Percentiles rank a stretch among this genome's conserved stretches.
These are phyloP conservation scores for Paraphoma sp. DNA, from an alignment of 2,329 filamentous ascomycete genomes.

Conservation along the genomic window DNA sequence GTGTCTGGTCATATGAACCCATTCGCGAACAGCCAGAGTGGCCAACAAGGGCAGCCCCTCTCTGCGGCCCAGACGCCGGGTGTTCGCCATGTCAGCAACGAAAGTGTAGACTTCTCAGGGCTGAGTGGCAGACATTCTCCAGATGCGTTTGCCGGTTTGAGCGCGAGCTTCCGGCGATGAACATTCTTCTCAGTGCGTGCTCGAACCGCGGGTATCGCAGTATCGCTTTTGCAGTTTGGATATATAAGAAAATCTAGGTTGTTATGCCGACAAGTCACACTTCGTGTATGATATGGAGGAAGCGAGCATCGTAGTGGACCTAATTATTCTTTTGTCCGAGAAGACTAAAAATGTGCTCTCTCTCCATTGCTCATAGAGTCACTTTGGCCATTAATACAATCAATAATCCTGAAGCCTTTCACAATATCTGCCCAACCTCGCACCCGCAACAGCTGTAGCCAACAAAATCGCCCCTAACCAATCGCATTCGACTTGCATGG, in stretches of 20 bases:
- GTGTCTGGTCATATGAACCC: slow-evolving; percentile 63
- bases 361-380: too few species aligned
- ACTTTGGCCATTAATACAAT: not conserved
- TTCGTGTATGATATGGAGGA: not conserved
- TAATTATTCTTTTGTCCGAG: slow-evolving; percentile 4
- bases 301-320: not conserved
- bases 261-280: not conserved
- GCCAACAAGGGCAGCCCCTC: slow-evolving; percentile 27
- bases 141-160: slow-evolving; percentile 79
- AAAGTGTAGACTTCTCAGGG: slow-evolving; percentile 70
- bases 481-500: slow-evolving; percentile 2
- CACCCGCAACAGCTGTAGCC: not conserved
- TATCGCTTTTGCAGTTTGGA: not conserved
- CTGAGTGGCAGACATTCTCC: slow-evolving; percentile 75
- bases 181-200: not conserved
- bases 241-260: not conserved
- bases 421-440: not conserved
- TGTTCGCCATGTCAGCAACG: slow-evolving; percentile 65
- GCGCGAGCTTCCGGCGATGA: slow-evolving; percentile 57
- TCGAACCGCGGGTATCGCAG: not conserved
- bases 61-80: slow-evolving; percentile 28
- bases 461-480: not conserved
- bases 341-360: not conserved
- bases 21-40: slow-evolving; percentile 49
- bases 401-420: not conserved